Percentiles rank a stretch among this genome's conserved stretches.
Conservation (phyloP, 768 basidiomycete genomes). For the Kwoniella shandongensis region DNA sequence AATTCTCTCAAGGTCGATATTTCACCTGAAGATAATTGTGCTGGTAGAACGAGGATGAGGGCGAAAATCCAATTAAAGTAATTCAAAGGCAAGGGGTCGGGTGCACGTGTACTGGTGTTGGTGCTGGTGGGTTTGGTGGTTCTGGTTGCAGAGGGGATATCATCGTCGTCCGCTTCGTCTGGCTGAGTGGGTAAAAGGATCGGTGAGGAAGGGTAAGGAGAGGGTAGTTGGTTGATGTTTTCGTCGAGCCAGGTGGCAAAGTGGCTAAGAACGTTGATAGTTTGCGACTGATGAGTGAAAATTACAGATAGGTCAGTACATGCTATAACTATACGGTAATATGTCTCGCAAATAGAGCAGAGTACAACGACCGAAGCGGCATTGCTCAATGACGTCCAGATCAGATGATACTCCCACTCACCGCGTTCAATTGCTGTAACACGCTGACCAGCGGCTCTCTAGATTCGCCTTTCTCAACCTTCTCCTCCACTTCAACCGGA, state of each 20-base stretch:
- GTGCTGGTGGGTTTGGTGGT: not conserved
- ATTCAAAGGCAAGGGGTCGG: conserved; percentile 28
- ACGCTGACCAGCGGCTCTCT: conserved; percentile 4
- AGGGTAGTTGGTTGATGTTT: conserved; percentile 17
- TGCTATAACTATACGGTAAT: no score
- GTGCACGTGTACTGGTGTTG: not conserved
- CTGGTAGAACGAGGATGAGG: conserved; percentile 36
- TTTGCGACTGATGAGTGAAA: conserved; percentile 19
- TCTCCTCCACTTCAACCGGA: not conserved
- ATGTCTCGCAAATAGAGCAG: no score
- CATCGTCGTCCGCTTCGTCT: no score
- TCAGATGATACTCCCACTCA: no score
- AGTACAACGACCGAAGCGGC: no score
- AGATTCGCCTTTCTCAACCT: conserved; percentile 1
- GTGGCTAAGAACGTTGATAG: conserved; percentile 10
- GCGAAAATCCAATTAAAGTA: conserved; percentile 49
- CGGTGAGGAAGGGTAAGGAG: conserved; percentile 7
- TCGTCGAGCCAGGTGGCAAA: conserved; percentile 22
- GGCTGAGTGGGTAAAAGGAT: conserved; percentile 14
- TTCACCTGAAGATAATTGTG: conserved; percentile 33
- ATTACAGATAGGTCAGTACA: no score
- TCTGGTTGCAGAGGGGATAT: not conserved
- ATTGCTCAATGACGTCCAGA: no score
- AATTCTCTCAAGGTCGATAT: conserved; percentile 41
- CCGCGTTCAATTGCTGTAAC: conserved; percentile 27